Conservation (phyloP, 1,284 basidiomycete species). For the Termitomyces sp. region DNA sequence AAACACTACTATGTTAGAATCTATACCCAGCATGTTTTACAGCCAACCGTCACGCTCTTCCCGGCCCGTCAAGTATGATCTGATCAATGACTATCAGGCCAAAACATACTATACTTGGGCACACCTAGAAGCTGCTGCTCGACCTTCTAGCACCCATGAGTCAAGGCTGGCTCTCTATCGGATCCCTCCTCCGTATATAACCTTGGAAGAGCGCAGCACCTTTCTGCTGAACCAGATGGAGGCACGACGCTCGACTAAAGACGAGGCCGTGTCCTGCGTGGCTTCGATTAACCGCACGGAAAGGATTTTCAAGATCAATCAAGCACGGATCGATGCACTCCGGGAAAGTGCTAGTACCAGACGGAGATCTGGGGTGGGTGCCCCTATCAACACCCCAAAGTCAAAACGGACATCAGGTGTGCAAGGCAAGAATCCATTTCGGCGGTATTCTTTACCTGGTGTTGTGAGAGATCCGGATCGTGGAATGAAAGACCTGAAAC, state of each 20-base stretch:
- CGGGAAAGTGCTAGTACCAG: conserved; percentile 12
- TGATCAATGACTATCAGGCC: conserved; percentile 11
- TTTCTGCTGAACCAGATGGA: neutral
- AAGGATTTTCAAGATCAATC: conserved; percentile 13
- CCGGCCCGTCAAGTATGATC: conserved; percentile 9
- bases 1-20: neutral
- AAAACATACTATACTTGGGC: conserved; percentile 14
- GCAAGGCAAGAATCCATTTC: conserved; percentile 18
- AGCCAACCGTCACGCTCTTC: neutral
- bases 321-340: conserved; percentile 14
- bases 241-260: neutral
- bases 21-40: conserved; percentile 11
- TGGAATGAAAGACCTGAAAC: conserved; percentile 15
- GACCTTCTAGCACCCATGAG: conserved; percentile 11
- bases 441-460: conserved; percentile 9
- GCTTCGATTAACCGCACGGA: conserved; percentile 8
- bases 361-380: conserved; percentile 1
- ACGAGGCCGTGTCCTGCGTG: neutral
- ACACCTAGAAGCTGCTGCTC: conserved; percentile 1
- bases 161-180: conserved; percentile 40
- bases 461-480: neutral
- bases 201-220: conserved; percentile 7
- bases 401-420: neutral
- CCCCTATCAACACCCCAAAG: neutral
- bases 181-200: conserved; percentile 19